Percentiles rank a stretch among this genome's conserved stretches.
Conservation (phyloP, 345 rosid genomes). For the Acer campestre region DNA sequence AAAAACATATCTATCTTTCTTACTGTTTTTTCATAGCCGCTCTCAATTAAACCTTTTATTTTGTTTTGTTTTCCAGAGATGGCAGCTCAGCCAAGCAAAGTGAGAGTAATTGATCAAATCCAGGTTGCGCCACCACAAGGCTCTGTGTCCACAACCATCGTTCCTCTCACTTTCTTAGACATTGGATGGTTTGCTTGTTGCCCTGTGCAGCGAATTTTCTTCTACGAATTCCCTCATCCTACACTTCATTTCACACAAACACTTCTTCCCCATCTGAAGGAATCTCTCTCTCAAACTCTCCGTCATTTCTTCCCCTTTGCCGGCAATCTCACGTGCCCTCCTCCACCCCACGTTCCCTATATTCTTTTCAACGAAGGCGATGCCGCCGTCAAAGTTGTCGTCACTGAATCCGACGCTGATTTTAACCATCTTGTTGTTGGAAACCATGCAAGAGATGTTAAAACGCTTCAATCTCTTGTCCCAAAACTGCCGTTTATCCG, state of each 20-base stretch:
- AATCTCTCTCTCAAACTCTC: slow-evolving; percentile 36
- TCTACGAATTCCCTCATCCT: slow-evolving; percentile 26
- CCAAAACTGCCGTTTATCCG: slow-evolving; percentile 15
- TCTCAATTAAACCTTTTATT: too few relatives aligned
- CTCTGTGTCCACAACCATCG: slow-evolving; percentile 28
- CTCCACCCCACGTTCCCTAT: slow-evolving; percentile 30
- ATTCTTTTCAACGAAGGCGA: slow-evolving; percentile 17
- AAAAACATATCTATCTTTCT: too few relatives aligned
- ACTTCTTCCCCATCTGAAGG: slow-evolving; percentile 21
- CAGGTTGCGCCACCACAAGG: slow-evolving; percentile 34
- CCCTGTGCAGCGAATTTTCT: slow-evolving; percentile 33
- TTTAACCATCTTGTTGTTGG: slow-evolving; percentile 18
- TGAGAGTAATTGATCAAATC: slow-evolving; percentile 19
- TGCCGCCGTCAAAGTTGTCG: slow-evolving; percentile 24
- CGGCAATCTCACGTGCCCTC: slow-evolving; percentile 27
- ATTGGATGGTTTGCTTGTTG: slow-evolving; percentile 17
- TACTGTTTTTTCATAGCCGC: too few relatives aligned
- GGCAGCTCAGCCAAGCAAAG: not conserved
- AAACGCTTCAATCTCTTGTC: slow-evolving; percentile 27
- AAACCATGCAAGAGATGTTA: slow-evolving; percentile 21
- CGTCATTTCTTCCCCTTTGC: slow-evolving; percentile 32
- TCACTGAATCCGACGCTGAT: slow-evolving; percentile 33
- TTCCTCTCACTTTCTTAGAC: slow-evolving; percentile 48
- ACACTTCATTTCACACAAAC: slow-evolving; percentile 17
- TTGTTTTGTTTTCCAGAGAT: not conserved